Conservation (phyloP, 2,329 filamentous ascomycete genomes). For the Fusarium denticulatum region DNA sequence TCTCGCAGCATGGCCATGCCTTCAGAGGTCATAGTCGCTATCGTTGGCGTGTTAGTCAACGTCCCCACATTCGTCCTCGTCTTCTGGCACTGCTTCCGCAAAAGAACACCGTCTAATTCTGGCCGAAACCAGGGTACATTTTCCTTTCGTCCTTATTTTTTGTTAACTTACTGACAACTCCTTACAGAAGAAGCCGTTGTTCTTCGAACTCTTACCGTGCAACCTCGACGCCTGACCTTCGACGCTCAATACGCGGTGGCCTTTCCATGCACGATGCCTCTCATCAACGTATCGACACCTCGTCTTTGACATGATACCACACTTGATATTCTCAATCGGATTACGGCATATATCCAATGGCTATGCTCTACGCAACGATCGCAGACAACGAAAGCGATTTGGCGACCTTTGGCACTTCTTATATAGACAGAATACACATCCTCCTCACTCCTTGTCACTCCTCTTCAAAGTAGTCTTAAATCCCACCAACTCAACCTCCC, state of each 20-base stretch:
- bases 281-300: not conserved
- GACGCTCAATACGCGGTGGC: not conserved
- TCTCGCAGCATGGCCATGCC: not conserved
- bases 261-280: not conserved
- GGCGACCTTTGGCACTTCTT: not conserved
- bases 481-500: not conserved
- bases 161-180: fast-evolving
- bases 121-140: not conserved
- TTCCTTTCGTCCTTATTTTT: not conserved
- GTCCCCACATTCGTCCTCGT: conserved; percentile 4
- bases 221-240: not conserved
- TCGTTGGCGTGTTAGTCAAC: conserved; percentile 7
- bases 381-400: too few relatives aligned
- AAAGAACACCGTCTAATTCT: fast-evolving
- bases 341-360: fast-evolving
- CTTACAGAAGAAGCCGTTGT: fast-evolving
- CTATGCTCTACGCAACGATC: fast-evolving
- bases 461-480: not conserved
- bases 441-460: not conserved
- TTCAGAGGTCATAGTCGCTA: not conserved
- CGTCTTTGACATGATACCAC: not conserved
- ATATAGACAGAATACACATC: not conserved
- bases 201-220: fast-evolving
- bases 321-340: fast-evolving
- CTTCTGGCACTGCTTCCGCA: conserved; percentile 1